phyloP scores from a whole-genome alignment of 2,329 filamentous ascomycete species.

The Penicillium rolfsii region DNA sequence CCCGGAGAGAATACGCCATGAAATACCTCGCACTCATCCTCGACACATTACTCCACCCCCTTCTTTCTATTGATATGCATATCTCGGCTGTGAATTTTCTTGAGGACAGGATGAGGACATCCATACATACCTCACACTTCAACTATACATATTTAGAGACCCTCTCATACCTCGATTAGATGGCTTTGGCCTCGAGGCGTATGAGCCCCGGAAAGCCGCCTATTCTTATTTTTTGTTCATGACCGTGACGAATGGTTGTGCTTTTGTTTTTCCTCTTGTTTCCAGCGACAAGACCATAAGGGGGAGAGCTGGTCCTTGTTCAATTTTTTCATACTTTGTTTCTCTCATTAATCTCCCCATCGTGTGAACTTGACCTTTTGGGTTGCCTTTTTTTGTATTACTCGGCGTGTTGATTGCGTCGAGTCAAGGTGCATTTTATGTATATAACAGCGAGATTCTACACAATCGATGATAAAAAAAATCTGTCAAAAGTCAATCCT shows the following conservation, averaged over 20 bases:
- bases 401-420: constrained; percentile 9
- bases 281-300: constrained; percentile 11
- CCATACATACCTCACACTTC: constrained; percentile 17
- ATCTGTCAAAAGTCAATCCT: constrained; percentile 12
- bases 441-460: constrained; percentile 22
- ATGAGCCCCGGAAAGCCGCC: constrained; percentile 10
- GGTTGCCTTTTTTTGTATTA: neutral
- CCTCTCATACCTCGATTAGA: constrained; percentile 15
- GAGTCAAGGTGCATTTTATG: constrained; percentile 16
- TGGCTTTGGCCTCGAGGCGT: constrained; percentile 25
- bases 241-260: constrained; percentile 31
- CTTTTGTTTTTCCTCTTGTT: constrained; percentile 2
- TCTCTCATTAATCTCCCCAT: constrained; percentile 10
- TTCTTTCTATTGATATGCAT: constrained; percentile 8
- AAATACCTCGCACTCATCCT: neutral
- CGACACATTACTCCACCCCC: constrained; percentile 1
- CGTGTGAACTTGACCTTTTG: neutral
- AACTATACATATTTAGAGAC: constrained; percentile 30
- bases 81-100: constrained; percentile 1
- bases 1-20: constrained; percentile 2
- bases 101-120: constrained; percentile 10
- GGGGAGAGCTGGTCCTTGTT: constrained; percentile 15
- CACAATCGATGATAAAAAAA: constrained; percentile 17
- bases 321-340: constrained; percentile 1
- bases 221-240: constrained; percentile 21